Conservation (phyloP, 2,329 filamentous ascomycete genomes). For the Scolecobasidium constrictum region DNA sequence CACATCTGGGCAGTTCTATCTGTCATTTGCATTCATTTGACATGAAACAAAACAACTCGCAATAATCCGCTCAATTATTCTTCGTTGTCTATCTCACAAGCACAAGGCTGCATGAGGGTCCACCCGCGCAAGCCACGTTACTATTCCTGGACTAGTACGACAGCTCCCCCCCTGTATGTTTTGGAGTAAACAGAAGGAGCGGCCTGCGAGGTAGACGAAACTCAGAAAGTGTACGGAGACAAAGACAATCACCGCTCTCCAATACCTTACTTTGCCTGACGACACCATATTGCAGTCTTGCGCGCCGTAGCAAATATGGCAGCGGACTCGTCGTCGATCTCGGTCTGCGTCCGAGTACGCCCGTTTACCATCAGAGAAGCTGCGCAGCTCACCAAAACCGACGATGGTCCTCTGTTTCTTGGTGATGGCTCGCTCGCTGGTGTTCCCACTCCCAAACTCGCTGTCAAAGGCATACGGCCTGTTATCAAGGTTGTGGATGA, state of each 20-base stretch:
- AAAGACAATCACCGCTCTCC: no score
- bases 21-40: background rate
- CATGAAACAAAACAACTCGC: background rate
- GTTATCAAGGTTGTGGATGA: constrained; percentile 97
- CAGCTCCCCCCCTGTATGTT: no score
- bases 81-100: no score
- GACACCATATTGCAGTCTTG: no score
- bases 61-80: background rate
- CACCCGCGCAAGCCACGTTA: no score
- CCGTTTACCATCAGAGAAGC: constrained; percentile 81
- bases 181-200: no score
- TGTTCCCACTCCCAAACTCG: constrained; percentile 71
- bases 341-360: constrained; percentile 32
- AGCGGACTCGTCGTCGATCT: constrained; percentile 3
- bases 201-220: no score
- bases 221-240: no score
- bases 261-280: no score
- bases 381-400: constrained; percentile 69
- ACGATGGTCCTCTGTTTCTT: constrained; percentile 86
- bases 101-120: background rate
- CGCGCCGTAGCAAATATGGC: no score
- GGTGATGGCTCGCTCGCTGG: constrained; percentile 93
- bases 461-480: constrained; percentile 74
- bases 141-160: no score
- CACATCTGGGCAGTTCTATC: no score